These are phyloP conservation scores for Paraphaeosphaeria minitans DNA, from an alignment of 2,329 filamentous ascomycete species.

Conservation along the genomic window DNA sequence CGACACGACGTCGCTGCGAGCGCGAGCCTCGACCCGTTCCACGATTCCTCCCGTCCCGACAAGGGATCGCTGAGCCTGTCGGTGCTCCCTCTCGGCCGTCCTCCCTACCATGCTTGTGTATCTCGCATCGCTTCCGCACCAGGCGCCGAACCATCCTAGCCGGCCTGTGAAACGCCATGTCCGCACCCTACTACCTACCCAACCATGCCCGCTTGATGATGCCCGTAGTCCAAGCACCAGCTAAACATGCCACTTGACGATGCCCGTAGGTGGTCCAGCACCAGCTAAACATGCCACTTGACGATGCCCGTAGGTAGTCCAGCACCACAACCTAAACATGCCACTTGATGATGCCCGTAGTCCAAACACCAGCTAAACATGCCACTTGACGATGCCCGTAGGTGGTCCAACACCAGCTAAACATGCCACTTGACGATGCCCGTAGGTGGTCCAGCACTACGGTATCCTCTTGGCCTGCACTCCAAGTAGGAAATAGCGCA, in stretches of 20 bases:
- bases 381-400: no score
- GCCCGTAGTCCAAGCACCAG: not conserved
- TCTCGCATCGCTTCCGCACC: constrained; percentile 45
- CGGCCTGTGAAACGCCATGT: constrained; percentile 40
- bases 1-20: constrained; percentile 23
- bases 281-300: no score
- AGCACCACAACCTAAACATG: constrained; percentile 22
- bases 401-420: no score
- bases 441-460: no score
- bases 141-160: constrained; percentile 37
- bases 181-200: constrained; percentile 29
- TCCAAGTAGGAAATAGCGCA: no score
- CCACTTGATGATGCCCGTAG: constrained; percentile 7
- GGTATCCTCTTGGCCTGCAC: no score
- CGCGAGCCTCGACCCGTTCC: constrained; percentile 38
- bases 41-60: constrained; percentile 43
- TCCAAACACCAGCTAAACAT: not conserved
- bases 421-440: no score
- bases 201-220: constrained; percentile 16
- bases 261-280: no score
- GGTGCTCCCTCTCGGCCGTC: constrained; percentile 43
- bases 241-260: no score
- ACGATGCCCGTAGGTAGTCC: no score
- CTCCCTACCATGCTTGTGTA: constrained; percentile 39
- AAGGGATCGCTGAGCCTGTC: constrained; percentile 33